Percentiles rank a stretch among this genome's conserved stretches.
These are phyloP conservation scores for Populus pruinosa DNA, from an alignment of 345 rosid species.

Conservation along the genomic window DNA sequence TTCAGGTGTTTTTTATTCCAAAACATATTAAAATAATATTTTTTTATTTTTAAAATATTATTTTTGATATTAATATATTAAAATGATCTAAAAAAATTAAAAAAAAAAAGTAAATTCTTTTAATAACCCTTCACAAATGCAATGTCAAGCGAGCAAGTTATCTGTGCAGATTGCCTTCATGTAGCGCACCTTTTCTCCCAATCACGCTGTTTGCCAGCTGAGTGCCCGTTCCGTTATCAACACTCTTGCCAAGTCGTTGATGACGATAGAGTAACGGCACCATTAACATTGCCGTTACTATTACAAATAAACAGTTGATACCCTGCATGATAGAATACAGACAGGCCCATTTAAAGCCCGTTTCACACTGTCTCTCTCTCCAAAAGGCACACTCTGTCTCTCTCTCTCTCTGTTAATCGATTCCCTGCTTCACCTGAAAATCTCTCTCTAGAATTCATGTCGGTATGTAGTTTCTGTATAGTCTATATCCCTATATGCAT, in stretches of 20 bases:
- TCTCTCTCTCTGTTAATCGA: constrained; percentile 1
- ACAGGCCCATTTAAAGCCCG: constrained; percentile 12
- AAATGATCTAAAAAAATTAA: no score
- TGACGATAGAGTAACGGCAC: constrained; percentile 14
- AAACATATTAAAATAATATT: no score
- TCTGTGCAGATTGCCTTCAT: constrained; percentile 24
- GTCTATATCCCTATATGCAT: not conserved
- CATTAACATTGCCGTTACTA: constrained; percentile 16
- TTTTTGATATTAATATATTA: no score
- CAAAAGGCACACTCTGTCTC: constrained; percentile 9
- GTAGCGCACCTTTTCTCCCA: constrained; percentile 32
- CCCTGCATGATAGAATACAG: not conserved
- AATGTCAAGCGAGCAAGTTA: constrained; percentile 26
- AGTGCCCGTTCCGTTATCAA: constrained; percentile 25
- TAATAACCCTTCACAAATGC: no score
- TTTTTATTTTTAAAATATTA: no score
- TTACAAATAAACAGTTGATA: constrained; percentile 13
- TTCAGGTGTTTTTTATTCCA: no score
- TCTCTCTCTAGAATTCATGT: constrained; percentile 44
- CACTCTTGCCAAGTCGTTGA: constrained; percentile 20
- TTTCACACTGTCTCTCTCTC: not conserved
- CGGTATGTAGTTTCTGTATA: constrained; percentile 44
- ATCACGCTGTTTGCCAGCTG: constrained; percentile 52
- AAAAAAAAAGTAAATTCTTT: no score
- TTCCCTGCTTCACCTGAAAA: not conserved